Percentiles rank a stretch among this genome's conserved stretches.
These are phyloP conservation scores for Serendipita sp. DNA, from an alignment of 768 basidiomycete species.

Conservation along the genomic window DNA sequence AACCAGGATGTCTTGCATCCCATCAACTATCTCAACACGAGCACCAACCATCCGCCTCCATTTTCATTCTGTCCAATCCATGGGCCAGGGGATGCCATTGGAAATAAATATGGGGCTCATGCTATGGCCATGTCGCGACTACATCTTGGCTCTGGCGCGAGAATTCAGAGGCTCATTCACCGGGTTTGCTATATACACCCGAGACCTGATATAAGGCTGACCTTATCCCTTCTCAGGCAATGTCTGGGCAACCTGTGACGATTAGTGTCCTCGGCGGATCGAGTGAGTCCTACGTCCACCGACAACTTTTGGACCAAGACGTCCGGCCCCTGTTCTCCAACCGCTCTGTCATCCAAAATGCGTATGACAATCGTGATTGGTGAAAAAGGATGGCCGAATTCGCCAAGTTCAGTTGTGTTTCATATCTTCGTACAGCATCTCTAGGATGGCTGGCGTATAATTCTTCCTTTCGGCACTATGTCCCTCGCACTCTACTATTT, in stretches of 20 bases:
- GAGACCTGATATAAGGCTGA: background rate
- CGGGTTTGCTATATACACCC: background rate
- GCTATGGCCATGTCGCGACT: constrained; percentile 57
- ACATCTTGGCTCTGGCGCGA: constrained; percentile 65
- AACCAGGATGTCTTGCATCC: constrained; percentile 23
- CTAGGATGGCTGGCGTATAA: background rate
- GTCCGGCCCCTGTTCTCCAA: background rate
- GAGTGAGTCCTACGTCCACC: constrained; percentile 30
- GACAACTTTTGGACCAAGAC: background rate
- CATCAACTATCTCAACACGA: constrained; percentile 69
- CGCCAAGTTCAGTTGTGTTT: background rate
- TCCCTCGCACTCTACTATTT: background rate
- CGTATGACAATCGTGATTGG: background rate
- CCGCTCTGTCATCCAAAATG: background rate
- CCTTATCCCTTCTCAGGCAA: constrained; percentile 34
- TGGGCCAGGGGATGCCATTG: constrained; percentile 68
- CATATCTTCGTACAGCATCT: background rate
- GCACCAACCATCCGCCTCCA: constrained; percentile 40
- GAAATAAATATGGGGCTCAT: constrained; percentile 59
- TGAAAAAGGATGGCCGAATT: background rate
- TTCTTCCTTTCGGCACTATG: background rate
- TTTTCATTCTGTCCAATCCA: constrained; percentile 87
- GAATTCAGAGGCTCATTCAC: constrained; percentile 68
- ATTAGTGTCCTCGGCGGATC: constrained; percentile 85
- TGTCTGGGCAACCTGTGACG: constrained; percentile 73